Evolutionary conservation across 257 asterid genomes (phyloP), one percentile per base, ranked within the genome.

Genomic region (Echium plantagineum): DNA sequence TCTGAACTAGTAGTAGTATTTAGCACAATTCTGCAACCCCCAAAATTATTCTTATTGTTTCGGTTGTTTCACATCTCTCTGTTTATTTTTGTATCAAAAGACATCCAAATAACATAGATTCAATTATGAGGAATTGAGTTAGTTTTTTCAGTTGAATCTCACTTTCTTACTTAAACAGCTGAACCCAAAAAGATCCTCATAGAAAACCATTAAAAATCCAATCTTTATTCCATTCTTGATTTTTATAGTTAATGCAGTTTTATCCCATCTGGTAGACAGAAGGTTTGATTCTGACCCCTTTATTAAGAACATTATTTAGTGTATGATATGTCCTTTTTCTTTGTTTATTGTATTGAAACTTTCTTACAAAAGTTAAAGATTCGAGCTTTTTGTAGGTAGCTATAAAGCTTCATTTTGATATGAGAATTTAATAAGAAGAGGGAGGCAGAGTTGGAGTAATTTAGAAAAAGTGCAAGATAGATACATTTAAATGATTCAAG

Each of bases 271-370:
- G 72, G 67, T 76, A 21, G 65, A 21, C 60, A 61, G 59, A 67
- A 82, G 89, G 87, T 78, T 77, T 47, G 58, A 48, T 62, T 67
- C 69, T 77, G 72, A 63, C 53, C 49, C 49, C 17, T 42, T 42
- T 58, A 58, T 55, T 18, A 28, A 16, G 9, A 28, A 7, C 24
- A 54, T 32, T 19, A 7, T 63, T 2, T 22, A n/a, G 26, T 32
- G 21, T 56, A 21, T 31, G 48, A 51, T 21, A 48, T 21, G 69
- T 74, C 61, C 71, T 78, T 74, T 70, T 74, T 61, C 74, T 63
- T 67, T 58, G 68, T 63, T 74, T 67, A 74, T 75, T 67, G 67
- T 72, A 55, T 63, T 69, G 7, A 53, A 66, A 60, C 60, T 56
- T 56, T 56, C 21, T 42, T 42, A 42, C 3, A 42, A 42, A 42